Evolutionary conservation across 495 filamentous ascomycete genomes (phyloP), one percentile per base, ranked within the genome.

Genomic region (Penicillium ochrochloron): DNA sequence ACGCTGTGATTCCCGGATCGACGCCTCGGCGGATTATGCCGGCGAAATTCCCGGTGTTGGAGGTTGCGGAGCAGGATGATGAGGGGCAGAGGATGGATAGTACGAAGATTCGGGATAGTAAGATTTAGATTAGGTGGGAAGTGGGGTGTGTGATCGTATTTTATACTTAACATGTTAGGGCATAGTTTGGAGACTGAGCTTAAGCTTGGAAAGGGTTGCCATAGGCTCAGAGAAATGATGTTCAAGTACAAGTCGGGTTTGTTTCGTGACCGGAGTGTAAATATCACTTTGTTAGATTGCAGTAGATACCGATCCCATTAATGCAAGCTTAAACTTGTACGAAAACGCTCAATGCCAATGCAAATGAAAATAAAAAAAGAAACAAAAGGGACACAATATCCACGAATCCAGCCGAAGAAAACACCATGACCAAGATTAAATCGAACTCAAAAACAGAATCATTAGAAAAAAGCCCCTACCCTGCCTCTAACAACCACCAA

Each of bases 1-100:
- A 96, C 71, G 82, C 84, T 5, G 75, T 94, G 0, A 81, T 95
- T 0, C 79, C 83, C 0, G 92, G 91, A 0, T 68, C 85, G 0
- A 73, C 44, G 0, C 92, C 92, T 0, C 75, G 92, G 27, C 78
- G 92, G 44, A 95, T 96, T 53, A 94, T 96, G 92, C 92, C 92
- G 0, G 80, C 72, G 0, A 70, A 82, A 61, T 82, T 96, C 65
- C 92, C 92, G 1, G 83, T 89, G 52, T 66, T 96, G 59, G 84
- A 81, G 37, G 91, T 96, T 17, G 84, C 78, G 23, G 92, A 96
- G 79, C 92, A 96, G 74, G 88, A 88, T 63, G 92, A 96, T 66
- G 91, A 96, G 72, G 92, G 92, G 5, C 81, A 79, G 71, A 83
- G 86, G 63, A 83, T 88, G 72, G 90, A 95, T 76, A 94, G 90